Evolutionary conservation across 148 eudicot genomes (phyloP).

Genomic region (Cornus controversa): DNA sequence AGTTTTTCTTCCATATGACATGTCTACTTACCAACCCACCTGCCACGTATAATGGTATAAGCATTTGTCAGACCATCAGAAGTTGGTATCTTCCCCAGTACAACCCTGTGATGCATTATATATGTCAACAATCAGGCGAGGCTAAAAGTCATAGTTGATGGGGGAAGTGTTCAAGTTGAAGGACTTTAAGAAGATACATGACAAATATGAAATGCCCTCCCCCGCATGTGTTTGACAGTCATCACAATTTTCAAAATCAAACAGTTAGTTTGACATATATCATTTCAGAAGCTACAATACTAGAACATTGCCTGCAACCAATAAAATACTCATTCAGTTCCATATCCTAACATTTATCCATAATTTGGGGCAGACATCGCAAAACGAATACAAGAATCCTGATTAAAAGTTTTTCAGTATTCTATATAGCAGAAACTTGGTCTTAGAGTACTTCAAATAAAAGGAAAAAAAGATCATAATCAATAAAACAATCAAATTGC

Average conservation of each 20-base stretch:
- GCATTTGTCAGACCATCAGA: conserved; percentile 82
- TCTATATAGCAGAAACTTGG: neutral
- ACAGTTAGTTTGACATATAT: neutral
- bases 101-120: conserved; percentile 89
- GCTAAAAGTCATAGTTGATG: conserved; percentile 25
- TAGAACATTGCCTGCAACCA: neutral
- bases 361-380: neutral
- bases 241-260: conserved; percentile 7
- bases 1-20: conserved; percentile 33
- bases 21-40: conserved; percentile 88
- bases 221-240: neutral
- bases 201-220: neutral
- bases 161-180: conserved; percentile 12
- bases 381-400: neutral
- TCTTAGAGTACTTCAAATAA: too few species aligned
- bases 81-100: conserved; percentile 94
- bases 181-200: conserved; percentile 11
- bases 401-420: neutral
- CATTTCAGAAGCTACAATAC: neutral
- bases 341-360: neutral
- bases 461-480: too few species aligned
- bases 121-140: conserved; percentile 57
- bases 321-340: neutral
- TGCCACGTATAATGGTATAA: conserved; percentile 77
- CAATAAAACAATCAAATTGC: too few species aligned